Percentiles rank a stretch among this genome's conserved stretches.
These are phyloP conservation scores for Solanum virginianum DNA, from an alignment of 257 asterid species.

Conservation along the genomic window DNA sequence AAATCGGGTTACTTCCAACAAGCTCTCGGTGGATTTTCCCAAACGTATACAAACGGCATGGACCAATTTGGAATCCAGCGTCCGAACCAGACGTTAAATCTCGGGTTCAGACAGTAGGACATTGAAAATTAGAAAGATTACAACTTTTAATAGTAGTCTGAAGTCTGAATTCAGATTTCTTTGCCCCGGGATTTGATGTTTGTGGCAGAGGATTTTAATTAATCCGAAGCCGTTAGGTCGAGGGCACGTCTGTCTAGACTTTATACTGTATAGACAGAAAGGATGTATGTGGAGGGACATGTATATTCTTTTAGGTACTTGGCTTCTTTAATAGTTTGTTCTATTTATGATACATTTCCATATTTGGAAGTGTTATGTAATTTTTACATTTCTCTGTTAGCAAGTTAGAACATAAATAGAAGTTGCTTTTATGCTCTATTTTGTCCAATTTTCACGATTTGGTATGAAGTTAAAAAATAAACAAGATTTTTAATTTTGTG, in stretches of 20 bases:
- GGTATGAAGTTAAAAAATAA: too few relatives aligned
- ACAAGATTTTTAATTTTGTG: too few relatives aligned
- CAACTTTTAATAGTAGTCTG: neutral
- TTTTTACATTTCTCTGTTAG: neutral
- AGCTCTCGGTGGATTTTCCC: conserved; percentile 9
- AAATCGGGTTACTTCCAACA: conserved; percentile 18
- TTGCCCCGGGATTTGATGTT: neutral
- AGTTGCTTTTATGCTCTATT: neutral
- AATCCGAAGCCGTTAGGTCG: neutral
- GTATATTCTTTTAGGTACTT: neutral
- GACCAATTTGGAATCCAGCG: conserved; percentile 43
- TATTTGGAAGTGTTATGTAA: neutral
- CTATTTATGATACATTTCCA: neutral
- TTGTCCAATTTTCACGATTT: neutral
- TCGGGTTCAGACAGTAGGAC: conserved; percentile 43
- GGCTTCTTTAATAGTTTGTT: neutral
- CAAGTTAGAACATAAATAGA: neutral
- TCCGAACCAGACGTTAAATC: conserved; percentile 25
- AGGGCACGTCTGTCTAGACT: neutral
- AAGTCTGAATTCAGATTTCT: neutral
- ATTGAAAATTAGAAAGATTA: neutral
- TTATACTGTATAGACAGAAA: neutral
- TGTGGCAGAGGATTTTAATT: neutral
- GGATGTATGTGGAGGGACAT: neutral
- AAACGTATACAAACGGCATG: conserved; percentile 2